Base-by-base conservation (phyloP, 2,329 filamentous ascomycete species). In the Fusarium camptoceras region DNA sequence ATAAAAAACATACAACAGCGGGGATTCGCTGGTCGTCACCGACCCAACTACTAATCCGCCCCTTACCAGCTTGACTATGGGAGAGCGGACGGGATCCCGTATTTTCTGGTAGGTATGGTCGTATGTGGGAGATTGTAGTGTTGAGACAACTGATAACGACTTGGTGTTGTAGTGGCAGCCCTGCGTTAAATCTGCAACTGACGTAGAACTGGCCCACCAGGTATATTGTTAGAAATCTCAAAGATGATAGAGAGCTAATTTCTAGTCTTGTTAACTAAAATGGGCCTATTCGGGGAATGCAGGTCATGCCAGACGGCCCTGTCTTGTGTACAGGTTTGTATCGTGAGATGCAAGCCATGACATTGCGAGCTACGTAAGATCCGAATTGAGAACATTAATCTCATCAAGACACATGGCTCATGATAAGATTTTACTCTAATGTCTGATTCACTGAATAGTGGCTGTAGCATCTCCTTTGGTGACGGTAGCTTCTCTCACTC, bases 31-130 rank as follows among this genome's bases (percentile, higher is more conserved):
- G 37, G 50, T 53, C 51, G 51, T 54, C 51, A 54, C 51, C 51
- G 51, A 54, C 51, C 51, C 51, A 54, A 54, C 51, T 54, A 54
- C 51, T 54, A 54, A 54, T 54, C 51, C 27, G 39, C 51, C 51
- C 50, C 50, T 54, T 54, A 54, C 50, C 50, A 54, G 50, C 50
- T 54, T 54, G 37, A 43, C 50, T 54, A 54, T 43, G 50, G 50
- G 50, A 54, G 50, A 54, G 50, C 50, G 50, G 50, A 54, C 50
- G 50, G 50, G 51, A 55, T 55, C 51, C 51, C 51, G 51, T 43
- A 42, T 54, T 54, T 42, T 54, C 50, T 54, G 50, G 25, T 55
- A 55, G 51, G 51, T 55, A 44, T 55, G 51, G 51, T 55, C 51
- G 51, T 55, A 55, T 55, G 51, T 55, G 39, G 28, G 18, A 54